Evolutionary conservation across 2,329 filamentous ascomycete genomes (phyloP), one percentile per base, ranked within the genome.

Genomic region (Neocucurbitaria cava): DNA sequence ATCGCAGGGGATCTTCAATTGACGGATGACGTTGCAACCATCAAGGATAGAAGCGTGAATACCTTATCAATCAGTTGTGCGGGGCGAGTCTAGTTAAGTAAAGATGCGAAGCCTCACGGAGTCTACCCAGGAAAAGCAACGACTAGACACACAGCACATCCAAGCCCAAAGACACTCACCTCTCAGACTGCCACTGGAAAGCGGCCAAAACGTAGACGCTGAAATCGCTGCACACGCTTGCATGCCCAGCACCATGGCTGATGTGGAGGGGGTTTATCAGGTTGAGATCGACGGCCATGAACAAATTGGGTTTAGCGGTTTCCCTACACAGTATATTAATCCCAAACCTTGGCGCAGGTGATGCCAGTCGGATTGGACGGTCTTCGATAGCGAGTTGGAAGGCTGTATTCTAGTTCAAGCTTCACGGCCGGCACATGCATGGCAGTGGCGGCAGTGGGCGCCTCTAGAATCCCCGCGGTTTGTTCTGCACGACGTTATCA

Each of bases 241-340:
- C 52, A 59, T 59, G 57, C 56, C 61, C 52, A 52, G 50, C 54
- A 64, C 56, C 36, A 54, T 50, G 24, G 42, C 50, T 60, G 58
- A 59, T 47, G 56, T 60, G 59, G 60, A 61, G 61, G 62, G 62
- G 60, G 62, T 60, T 44, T 61, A 60, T 65, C 57, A 51, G 23
- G 46, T 38, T 54, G 62, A 43, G 56, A 63, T 65, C 52, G 54
- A 62, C 54, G n/a, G 52, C 54, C 44, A 54, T 54, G 46, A 60
- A 13, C 59, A 50, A 23, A 49, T 67, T 30, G 49, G 63, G 66
- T 24, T 59, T 70, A 69, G 62, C 58, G 58, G 46, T 65, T 66
- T 58, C 71, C 71, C 39, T 65, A 66, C 52, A 45, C 21, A 61
- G 72, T 74, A 74, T 72, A 44, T 38, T 58, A 70, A 58, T 71